Evolutionary conservation across 768 basidiomycete species (phyloP).

Genomic region (Auricularia heimuer): DNA sequence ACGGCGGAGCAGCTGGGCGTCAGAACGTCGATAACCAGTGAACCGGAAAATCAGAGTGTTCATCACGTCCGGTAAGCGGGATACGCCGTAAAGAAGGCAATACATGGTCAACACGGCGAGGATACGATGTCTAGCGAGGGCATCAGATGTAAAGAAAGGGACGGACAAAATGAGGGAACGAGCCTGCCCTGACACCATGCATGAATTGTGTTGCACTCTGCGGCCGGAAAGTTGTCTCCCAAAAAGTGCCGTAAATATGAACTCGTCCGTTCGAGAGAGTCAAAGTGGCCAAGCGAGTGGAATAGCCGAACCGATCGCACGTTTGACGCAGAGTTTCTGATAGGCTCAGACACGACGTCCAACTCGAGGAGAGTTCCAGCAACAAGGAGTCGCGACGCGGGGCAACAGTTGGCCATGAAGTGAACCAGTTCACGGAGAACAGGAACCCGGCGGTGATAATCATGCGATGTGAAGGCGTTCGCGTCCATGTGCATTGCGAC

Average conservation of each 20-base stretch:
- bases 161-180: neutral
- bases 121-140: neutral
- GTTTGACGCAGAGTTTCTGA: neutral
- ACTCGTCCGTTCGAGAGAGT: neutral
- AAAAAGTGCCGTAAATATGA: neutral
- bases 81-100: neutral
- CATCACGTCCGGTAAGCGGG: neutral
- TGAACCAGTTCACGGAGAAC: neutral
- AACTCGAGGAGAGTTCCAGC: too few species aligned
- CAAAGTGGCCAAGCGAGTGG: neutral
- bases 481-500: neutral
- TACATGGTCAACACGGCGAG: neutral
- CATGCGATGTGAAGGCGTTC: neutral
- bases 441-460: neutral
- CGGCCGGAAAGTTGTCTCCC: neutral
- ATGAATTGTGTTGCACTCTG: neutral
- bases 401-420: neutral
- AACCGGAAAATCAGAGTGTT: neutral
- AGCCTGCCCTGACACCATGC: neutral
- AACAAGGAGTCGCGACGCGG: too few species aligned
- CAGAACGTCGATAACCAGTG: neutral
- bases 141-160: too few species aligned
- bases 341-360: too few species aligned
- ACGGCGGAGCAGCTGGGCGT: too few species aligned
- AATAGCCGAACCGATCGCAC: neutral